Evolutionary conservation across 2,329 filamentous ascomycete species (phyloP).

Genomic region (Emmonsiellopsis sp.): DNA sequence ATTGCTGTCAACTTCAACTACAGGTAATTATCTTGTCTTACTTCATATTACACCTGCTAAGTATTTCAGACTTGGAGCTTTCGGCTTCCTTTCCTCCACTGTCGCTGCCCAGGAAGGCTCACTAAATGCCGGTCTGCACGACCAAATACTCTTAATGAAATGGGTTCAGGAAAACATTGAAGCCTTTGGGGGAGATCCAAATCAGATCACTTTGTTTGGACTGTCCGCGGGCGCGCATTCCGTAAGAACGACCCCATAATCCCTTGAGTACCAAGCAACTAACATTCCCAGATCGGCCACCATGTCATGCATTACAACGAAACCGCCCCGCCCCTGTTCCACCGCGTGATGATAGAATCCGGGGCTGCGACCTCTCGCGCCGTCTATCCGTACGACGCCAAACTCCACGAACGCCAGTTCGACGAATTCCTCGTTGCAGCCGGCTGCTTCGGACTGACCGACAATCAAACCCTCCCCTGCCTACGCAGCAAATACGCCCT

Average conservation of each 20-base stretch:
- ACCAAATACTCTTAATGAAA: constrained; percentile 28
- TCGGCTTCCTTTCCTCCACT: constrained; percentile 60
- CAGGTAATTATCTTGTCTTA: constrained; percentile 13
- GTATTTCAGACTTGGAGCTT: constrained; percentile 27
- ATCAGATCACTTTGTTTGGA: constrained; percentile 30
- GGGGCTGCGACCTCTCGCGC: constrained; percentile 40
- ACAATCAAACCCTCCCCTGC: constrained; percentile 30
- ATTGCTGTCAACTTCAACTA: constrained; percentile 40
- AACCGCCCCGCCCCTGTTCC: constrained; percentile 28
- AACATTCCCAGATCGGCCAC: constrained; percentile 51
- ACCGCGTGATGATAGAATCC: constrained; percentile 40
- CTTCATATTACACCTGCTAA: not conserved
- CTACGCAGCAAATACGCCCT: constrained; percentile 32
- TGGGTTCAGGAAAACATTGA: constrained; percentile 24
- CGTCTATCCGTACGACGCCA: constrained; percentile 33
- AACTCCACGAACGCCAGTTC: constrained; percentile 39
- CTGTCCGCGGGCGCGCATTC: constrained; percentile 44
- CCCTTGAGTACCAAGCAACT: not conserved
- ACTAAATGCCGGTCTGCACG: constrained; percentile 34
- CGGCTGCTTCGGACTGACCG: constrained; percentile 21
- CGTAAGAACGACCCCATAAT: constrained; percentile 24
- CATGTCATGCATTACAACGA: constrained; percentile 49
- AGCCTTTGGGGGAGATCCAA: constrained; percentile 20
- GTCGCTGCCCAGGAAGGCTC: constrained; percentile 45
- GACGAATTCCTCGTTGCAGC: constrained; percentile 30